A percentile compares a stretch with the other conserved stretches of the same genome.
These are phyloP conservation scores for Fusarium drepaniforme DNA, from an alignment of 2,329 filamentous ascomycete genomes.

Conservation along the genomic window DNA sequence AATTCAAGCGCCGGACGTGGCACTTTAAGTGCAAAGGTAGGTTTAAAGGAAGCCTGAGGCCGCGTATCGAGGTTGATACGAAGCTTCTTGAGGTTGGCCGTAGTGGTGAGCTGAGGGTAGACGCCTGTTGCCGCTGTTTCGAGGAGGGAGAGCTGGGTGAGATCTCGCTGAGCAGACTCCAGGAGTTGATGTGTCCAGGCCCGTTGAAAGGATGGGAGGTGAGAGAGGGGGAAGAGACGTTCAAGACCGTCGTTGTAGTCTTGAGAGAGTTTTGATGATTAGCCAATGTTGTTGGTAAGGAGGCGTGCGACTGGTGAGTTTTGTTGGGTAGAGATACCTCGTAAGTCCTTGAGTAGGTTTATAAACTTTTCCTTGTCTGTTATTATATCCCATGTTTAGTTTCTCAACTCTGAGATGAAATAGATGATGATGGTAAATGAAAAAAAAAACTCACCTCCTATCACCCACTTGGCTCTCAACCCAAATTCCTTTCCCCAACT, in stretches of 20 bases:
- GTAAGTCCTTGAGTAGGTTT: constrained; percentile 54
- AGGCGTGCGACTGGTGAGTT: neutral
- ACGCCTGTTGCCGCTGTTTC: constrained; percentile 55
- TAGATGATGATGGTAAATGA: neutral
- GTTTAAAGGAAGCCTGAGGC: constrained; percentile 55
- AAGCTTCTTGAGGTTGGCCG: constrained; percentile 59
- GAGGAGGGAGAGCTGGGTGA: constrained; percentile 56
- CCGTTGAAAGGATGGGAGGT: constrained; percentile 57
- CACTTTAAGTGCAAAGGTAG: constrained; percentile 57
- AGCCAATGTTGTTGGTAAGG: neutral
- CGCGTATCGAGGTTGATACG: constrained; percentile 60
- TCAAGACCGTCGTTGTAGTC: constrained; percentile 63
- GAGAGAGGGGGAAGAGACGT: constrained; percentile 57
- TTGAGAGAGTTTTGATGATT: constrained; percentile 19
- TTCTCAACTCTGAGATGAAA: neutral
- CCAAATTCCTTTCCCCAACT: constrained; percentile 50
- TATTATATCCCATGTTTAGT: neutral
- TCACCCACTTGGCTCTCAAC: constrained; percentile 58
- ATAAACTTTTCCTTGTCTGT: constrained; percentile 60
- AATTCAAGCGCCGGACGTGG: constrained; percentile 47
- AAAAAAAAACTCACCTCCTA: constrained; percentile 48
- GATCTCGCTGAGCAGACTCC: constrained; percentile 57
- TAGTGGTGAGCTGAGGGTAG: constrained; percentile 57
- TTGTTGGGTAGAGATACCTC: constrained; percentile 44
- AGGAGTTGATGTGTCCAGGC: constrained; percentile 61